Conservation (phyloP, 164 flowering plant species). For the Kalanchoe fedtschenkoi region DNA sequence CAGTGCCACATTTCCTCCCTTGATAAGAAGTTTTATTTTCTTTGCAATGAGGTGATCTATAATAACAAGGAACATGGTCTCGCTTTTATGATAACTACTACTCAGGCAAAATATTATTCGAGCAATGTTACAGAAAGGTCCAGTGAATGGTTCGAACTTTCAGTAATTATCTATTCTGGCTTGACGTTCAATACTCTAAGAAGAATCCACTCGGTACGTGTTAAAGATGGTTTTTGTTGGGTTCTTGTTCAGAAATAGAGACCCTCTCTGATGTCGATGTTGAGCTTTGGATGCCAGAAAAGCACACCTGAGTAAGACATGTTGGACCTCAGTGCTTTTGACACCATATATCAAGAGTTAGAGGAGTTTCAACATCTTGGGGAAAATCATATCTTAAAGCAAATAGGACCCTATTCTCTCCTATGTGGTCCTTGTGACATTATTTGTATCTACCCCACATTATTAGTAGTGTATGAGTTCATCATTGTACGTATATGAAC, state of each 20-base stretch:
- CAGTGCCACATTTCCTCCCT: too few species aligned
- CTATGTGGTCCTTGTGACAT: constrained; percentile 1
- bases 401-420: neutral
- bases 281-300: neutral
- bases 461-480: too few species aligned
- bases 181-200: neutral
- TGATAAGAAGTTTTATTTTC: too few species aligned
- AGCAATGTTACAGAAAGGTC: neutral
- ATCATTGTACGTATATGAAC: too few species aligned
- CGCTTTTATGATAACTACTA: neutral
- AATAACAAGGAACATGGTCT: too few species aligned
- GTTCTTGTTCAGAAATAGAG: neutral
- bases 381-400: neutral
- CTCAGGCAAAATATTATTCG: neutral
- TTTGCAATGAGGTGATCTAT: too few species aligned
- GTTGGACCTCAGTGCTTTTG: neutral
- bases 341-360: neutral
- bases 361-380: neutral
- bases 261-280: neutral
- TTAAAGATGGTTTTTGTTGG: constrained; percentile 4
- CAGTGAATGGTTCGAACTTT: neutral
- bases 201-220: neutral
- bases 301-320: constrained; percentile 1
- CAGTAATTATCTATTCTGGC: neutral
- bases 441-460: too few species aligned